Base-by-base conservation (phyloP, 768 basidiomycete genomes). In the Porphyrellus cyaneotinctus region DNA sequence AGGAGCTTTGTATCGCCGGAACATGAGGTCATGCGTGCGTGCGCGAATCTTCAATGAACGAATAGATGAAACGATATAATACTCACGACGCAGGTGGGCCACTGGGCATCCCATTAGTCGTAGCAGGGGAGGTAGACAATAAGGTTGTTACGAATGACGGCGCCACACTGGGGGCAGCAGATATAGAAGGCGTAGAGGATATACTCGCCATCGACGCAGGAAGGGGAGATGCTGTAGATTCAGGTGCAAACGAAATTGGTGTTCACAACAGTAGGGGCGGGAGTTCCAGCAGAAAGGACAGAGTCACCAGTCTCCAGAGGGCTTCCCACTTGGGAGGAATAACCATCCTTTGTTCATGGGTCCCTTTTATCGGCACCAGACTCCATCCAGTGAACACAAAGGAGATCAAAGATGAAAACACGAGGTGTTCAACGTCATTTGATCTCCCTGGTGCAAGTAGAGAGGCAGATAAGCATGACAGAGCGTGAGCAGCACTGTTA, bases 41-140 rank as follows among this genome's bases (percentile, higher is more conserved):
- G 8, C 8, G 7, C 8, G 4, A 26, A 14, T 17, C 41, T 26
- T 53, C 20, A 42, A n/a, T 45, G 37, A 38, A 43, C 24, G 33
- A 20, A 18, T 13, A 23, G 8, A n/a, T 20, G n/a, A 49, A 35
- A 14, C 12, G 17, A 23, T 20, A 24, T 9, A 23, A 47, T 23
- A 37, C 57, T 44, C 26, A 61, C 60, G 14, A 30, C 17, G 28
- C 6, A 3, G 33, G 18, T 9, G 52, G 41, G 28, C 41, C 15
- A 37, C 17, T 42, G 14, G 4, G 4, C 10, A 5, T 30, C 20
- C 9, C 22, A 23, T 38, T 45, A 18, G 23, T 35, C 10, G 45
- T 22, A 51, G 28, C 14, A 7, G 49, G 37, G 5, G 17, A 35
- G 18, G 33, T 32, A 24, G 47, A 23, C 6, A 28, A 36, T 28